These are phyloP conservation scores for Xylariaceae sp. DNA, from an alignment of 2,329 filamentous ascomycete species.

Conservation along the genomic window DNA sequence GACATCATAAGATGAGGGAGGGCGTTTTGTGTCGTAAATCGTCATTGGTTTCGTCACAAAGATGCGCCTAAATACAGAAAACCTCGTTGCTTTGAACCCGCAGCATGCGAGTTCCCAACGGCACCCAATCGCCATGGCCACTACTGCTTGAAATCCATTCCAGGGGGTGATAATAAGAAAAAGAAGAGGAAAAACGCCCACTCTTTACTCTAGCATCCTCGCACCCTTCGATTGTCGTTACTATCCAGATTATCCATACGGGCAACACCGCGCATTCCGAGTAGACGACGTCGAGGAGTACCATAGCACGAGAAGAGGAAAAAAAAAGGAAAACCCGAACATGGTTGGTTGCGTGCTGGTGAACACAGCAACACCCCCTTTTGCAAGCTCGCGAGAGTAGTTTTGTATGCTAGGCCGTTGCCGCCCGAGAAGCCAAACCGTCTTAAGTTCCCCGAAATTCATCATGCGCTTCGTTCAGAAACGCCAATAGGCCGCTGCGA, in stretches of 20 bases:
- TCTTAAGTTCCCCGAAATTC: constrained; percentile 28
- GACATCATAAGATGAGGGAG: background rate
- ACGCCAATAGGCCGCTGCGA: constrained; percentile 27
- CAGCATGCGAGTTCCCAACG: constrained; percentile 20
- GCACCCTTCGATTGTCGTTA: constrained; percentile 22
- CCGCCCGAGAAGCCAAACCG: constrained; percentile 28
- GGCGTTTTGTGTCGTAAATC: constrained; percentile 28
- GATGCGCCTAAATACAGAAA: constrained; percentile 32
- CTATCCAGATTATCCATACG: constrained; percentile 24
- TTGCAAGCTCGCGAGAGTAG: constrained; percentile 31
- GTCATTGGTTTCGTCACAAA: constrained; percentile 31
- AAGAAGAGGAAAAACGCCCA: constrained; percentile 5
- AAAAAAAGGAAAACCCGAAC: constrained; percentile 11
- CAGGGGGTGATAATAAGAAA: constrained; percentile 12
- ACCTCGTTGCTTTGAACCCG: constrained; percentile 24
- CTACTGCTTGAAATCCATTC: constrained; percentile 16
- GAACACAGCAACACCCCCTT: constrained; percentile 20
- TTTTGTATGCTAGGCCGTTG: constrained; percentile 34
- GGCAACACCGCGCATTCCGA: constrained; percentile 20
- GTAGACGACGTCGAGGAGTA: constrained; percentile 24
- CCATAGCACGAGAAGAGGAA: constrained; percentile 14
- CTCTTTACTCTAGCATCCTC: constrained; percentile 23
- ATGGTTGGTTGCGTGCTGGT: constrained; percentile 19
- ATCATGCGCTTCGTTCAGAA: constrained; percentile 31
- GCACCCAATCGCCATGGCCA: constrained; percentile 20